Percentiles rank a stretch among this genome's conserved stretches.
phyloP scores from a whole-genome alignment of 179 eudicot species.

The Nepenthes alata region DNA sequence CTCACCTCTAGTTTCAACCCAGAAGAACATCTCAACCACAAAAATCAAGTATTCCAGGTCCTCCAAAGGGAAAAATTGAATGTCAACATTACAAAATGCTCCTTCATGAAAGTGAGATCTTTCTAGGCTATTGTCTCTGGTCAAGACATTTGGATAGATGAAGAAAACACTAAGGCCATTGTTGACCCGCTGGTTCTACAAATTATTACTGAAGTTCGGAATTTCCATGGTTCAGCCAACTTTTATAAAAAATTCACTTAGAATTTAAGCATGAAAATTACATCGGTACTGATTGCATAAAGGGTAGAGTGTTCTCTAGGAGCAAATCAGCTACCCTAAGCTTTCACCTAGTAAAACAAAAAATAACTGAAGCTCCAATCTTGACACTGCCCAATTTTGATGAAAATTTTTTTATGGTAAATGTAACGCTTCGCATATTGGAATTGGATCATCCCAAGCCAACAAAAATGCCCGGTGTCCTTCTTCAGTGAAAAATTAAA shows the following conservation, averaged over 20 bases:
- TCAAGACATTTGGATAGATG: background rate
- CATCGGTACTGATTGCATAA: background rate
- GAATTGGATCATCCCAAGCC: background rate
- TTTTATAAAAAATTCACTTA: background rate
- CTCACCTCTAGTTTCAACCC: background rate
- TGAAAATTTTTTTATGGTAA: background rate
- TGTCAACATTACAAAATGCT: background rate
- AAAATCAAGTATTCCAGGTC: too few relatives aligned
- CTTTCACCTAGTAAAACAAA: background rate
- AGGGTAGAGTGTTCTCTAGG: background rate
- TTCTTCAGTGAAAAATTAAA: too few relatives aligned
- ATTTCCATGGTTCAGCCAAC: background rate
- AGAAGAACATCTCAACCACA: background rate
- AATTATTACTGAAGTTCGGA: background rate
- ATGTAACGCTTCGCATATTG: background rate
- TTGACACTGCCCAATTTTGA: background rate
- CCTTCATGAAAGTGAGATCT: background rate
- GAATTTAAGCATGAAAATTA: background rate
- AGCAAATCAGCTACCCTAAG: background rate
- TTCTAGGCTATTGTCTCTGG: background rate
- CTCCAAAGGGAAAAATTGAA: background rate
- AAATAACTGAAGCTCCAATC: background rate
- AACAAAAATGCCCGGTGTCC: background rate
- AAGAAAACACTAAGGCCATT: background rate
- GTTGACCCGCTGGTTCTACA: background rate